These are phyloP conservation scores for Xerocomus minutiporus DNA, from an alignment of 1,284 basidiomycete genomes.

Conservation along the genomic window DNA sequence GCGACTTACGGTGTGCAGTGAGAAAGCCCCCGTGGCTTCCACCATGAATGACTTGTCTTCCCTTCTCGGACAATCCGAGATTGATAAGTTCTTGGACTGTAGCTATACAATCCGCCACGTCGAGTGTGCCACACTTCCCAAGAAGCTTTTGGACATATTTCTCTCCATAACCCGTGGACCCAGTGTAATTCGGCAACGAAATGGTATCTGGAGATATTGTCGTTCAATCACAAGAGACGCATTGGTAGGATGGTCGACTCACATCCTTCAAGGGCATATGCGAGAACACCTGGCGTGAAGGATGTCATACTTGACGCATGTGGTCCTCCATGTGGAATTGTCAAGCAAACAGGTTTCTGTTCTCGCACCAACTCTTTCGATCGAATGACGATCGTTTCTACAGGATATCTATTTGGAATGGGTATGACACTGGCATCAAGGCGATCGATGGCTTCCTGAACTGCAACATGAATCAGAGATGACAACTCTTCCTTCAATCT, in stretches of 20 bases:
- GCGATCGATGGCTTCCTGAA: slow-evolving; percentile 37
- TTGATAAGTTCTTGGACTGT: slow-evolving; percentile 48
- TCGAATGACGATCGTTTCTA: slow-evolving; percentile 52
- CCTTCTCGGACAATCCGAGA: slow-evolving; percentile 44
- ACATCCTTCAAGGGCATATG: slow-evolving; percentile 61
- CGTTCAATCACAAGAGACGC: background rate
- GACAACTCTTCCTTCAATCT: too few species aligned
- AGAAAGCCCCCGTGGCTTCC: slow-evolving; percentile 77
- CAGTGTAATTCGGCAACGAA: slow-evolving; percentile 65
- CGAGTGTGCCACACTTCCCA: slow-evolving; percentile 60
- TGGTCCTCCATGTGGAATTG: slow-evolving; percentile 66
- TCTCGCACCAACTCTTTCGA: slow-evolving; percentile 15
- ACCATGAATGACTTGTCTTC: slow-evolving; percentile 55
- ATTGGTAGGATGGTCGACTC: slow-evolving; percentile 20
- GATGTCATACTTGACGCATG: slow-evolving; percentile 48
- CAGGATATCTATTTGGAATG: slow-evolving; percentile 45
- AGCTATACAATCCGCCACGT: slow-evolving; percentile 62
- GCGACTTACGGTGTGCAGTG: slow-evolving; percentile 49
- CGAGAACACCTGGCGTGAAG: slow-evolving; percentile 42
- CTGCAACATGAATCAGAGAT: slow-evolving; percentile 27
- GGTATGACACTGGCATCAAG: slow-evolving; percentile 42
- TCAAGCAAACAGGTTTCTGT: slow-evolving; percentile 43
- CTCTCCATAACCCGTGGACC: slow-evolving; percentile 54
- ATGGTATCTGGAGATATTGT: slow-evolving; percentile 45
- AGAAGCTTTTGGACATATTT: slow-evolving; percentile 41